phyloP scores from a whole-genome alignment of 257 asterid genomes.

The Capsicum rhomboideum region DNA sequence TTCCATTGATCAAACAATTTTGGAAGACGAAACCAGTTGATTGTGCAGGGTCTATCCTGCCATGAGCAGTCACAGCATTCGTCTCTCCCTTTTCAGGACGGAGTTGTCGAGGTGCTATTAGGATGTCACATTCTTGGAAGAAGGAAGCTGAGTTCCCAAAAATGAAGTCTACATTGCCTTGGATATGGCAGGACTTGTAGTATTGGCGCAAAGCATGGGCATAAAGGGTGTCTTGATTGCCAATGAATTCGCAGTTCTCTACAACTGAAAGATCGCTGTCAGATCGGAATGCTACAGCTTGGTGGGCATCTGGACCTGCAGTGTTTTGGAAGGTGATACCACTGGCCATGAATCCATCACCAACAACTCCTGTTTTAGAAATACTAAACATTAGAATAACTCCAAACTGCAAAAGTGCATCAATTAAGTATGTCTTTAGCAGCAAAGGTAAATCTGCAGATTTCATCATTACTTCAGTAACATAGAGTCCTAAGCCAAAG shows the following conservation, averaged over 20 bases:
- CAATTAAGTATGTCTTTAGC: neutral
- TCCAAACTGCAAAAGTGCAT: neutral
- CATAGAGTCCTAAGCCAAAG: neutral
- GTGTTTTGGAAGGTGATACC: slow-evolving; percentile 21
- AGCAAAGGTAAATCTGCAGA: neutral
- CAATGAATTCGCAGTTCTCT: slow-evolving; percentile 19
- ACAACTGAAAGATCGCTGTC: slow-evolving; percentile 20
- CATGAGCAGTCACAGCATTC: slow-evolving; percentile 21
- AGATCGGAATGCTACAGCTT: slow-evolving; percentile 26
- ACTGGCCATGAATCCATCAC: slow-evolving; percentile 30
- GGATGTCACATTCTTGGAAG: slow-evolving; percentile 20
- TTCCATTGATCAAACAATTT: slow-evolving; percentile 18
- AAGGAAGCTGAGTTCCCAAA: slow-evolving; percentile 22
- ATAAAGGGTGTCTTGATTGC: slow-evolving; percentile 27
- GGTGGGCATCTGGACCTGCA: slow-evolving; percentile 24
- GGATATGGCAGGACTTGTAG: slow-evolving; percentile 24
- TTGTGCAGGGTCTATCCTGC: slow-evolving; percentile 22
- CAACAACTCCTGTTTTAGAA: slow-evolving; percentile 12
- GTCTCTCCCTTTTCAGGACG: slow-evolving; percentile 20
- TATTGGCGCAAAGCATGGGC: slow-evolving; percentile 24
- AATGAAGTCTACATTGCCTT: slow-evolving; percentile 27
- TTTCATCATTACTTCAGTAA: neutral
- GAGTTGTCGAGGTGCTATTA: slow-evolving; percentile 13
- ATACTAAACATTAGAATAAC: neutral
- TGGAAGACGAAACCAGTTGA: slow-evolving; percentile 22